Evolutionary conservation across 1,139 yeast genomes (phyloP), one percentile per base, ranked within the genome.

Genomic region (Blastobotrys proliferans): DNA sequence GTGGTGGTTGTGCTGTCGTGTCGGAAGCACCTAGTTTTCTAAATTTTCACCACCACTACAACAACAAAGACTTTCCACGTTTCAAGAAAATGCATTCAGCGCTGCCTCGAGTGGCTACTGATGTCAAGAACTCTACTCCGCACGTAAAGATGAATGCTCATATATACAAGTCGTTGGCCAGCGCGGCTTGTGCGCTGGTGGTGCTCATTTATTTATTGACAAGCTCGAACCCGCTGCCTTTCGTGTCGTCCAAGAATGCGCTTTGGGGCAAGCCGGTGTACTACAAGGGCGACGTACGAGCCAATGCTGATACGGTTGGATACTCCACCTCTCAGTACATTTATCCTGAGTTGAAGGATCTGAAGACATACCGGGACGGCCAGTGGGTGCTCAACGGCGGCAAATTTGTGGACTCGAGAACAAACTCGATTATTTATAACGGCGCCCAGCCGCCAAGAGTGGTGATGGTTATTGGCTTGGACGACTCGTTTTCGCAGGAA

Each of bases 391-490:
- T 54, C 16, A 41, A 56, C 19, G 49, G 48, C 27, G 61, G 59
- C 26, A 46, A 49, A 36, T 49, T 49, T 2, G 61, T 55, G 13
- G 46, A 49, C 14, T 54, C 62, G 29, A 48, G 54, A 6, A 52
- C 43, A 16, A 57, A 57, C 35, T 47, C 56, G 22, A 43, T 46
- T 34, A 22, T 55, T 14, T 58, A 53, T 41, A 35, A 36, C 20
- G 50, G 46, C 40, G 43, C 5, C 43, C 20, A 13, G 9, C 35
- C 33, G 44, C 58, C 59, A 2, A 32, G 45, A 33, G 36, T 58
- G 16, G 57, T 59, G 13, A 43, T 59, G 33, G 62, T 59, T n/a
- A 43, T 54, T 3, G 62, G 61, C 6, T 50, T 59, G 21, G 58
- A 55, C 40, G 57, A 56, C 29, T 41, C 53, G 14, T 52, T 51